phyloP scores from a whole-genome alignment of 164 flowering plant species.

The Houttuynia cordata region DNA sequence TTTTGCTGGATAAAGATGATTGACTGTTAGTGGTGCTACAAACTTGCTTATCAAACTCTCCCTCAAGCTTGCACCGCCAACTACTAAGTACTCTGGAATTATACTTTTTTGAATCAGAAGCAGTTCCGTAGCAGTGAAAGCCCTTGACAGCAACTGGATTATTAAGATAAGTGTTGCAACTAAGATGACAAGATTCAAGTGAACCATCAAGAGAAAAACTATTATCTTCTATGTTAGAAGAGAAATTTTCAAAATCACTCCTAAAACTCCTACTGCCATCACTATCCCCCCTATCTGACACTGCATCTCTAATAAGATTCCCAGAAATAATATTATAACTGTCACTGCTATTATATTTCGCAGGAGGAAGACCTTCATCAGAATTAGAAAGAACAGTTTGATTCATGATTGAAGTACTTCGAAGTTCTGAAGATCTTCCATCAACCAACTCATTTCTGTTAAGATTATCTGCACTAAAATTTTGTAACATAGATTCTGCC shows the following conservation, averaged over 20 bases:
- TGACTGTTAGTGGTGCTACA: conserved; percentile 11
- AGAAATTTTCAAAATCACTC: conserved; percentile 6
- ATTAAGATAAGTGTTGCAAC: conserved; percentile 2
- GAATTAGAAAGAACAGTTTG: conserved; percentile 3
- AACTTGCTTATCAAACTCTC: conserved; percentile 9
- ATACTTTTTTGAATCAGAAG: not conserved
- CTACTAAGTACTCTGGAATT: conserved; percentile 10
- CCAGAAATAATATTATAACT: conserved; percentile 11
- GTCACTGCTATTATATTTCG: conserved; percentile 5
- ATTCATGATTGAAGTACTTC: conserved; percentile 3
- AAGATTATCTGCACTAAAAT: conserved; percentile 6
- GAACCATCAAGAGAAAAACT: not conserved
- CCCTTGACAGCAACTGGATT: conserved; percentile 5
- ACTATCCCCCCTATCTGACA: conserved; percentile 26
- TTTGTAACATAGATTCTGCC: conserved; percentile 9
- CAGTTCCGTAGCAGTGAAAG: conserved; percentile 3
- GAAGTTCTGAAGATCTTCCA: not conserved
- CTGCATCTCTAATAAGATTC: conserved; percentile 12
- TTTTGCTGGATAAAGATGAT: conserved; percentile 11
- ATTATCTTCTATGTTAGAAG: conserved; percentile 6
- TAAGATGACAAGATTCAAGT: conserved; percentile 8
- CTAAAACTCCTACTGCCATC: conserved; percentile 8
- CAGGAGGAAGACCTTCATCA: conserved; percentile 1
- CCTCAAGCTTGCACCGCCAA: conserved; percentile 10
- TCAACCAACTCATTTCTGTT: not conserved